phyloP scores from a whole-genome alignment of 257 asterid genomes.

The Handroanthus guayacan region DNA sequence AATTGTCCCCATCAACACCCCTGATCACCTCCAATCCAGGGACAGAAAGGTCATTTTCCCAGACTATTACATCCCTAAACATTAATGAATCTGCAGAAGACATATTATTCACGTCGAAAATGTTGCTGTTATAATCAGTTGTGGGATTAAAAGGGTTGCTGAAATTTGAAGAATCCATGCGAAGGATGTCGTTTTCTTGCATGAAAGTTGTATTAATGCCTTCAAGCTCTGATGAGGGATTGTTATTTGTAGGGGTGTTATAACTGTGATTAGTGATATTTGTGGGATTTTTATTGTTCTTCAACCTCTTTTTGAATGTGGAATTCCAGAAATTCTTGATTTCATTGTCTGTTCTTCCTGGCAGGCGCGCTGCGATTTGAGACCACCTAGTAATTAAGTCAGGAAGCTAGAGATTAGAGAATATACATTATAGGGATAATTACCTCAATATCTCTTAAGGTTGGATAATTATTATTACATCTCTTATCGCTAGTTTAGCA shows the following conservation, averaged over 20 bases:
- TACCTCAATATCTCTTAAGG: too few species aligned
- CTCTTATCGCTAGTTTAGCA: too few species aligned
- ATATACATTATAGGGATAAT: too few species aligned
- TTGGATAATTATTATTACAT: too few species aligned
- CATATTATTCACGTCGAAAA: slow-evolving; percentile 37
- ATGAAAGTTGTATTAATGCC: slow-evolving; percentile 44
- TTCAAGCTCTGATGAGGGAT: slow-evolving; percentile 50
- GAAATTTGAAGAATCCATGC: slow-evolving; percentile 68
- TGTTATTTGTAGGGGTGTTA: slow-evolving; percentile 55
- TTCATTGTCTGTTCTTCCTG: slow-evolving; percentile 97
- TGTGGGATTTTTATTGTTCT: slow-evolving; percentile 39
- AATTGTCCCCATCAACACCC: slow-evolving; percentile 31
- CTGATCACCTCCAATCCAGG: slow-evolving; percentile 58
- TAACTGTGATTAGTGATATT: not conserved
- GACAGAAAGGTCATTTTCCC: slow-evolving; percentile 69
- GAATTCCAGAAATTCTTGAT: slow-evolving; percentile 96
- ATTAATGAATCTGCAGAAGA: slow-evolving; percentile 23
- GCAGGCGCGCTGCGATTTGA: slow-evolving; percentile 90
- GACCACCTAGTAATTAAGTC: slow-evolving; percentile 68
- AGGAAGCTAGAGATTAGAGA: too few species aligned
- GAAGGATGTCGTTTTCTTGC: slow-evolving; percentile 67
- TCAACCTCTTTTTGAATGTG: slow-evolving; percentile 77
- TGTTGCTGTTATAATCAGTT: not conserved
- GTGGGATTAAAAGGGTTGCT: slow-evolving; percentile 55
- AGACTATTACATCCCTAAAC: slow-evolving; percentile 45